These are phyloP conservation scores for Penicillium sp. DNA, from an alignment of 2,329 filamentous ascomycete genomes.

Conservation along the genomic window DNA sequence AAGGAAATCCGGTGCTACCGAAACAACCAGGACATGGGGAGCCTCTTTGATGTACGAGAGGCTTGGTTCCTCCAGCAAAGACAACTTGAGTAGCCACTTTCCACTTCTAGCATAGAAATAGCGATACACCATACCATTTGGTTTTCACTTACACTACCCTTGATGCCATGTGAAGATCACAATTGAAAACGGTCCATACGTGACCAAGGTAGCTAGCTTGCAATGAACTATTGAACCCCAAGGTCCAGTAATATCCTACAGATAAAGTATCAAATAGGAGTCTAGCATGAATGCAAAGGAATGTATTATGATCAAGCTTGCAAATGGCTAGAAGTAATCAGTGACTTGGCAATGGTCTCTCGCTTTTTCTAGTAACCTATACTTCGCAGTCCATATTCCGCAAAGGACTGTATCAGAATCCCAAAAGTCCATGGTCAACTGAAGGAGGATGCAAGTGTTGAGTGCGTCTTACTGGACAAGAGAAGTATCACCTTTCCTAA, in stretches of 20 bases:
- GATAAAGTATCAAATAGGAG: background rate
- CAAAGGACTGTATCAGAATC: background rate
- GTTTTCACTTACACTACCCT: background rate
- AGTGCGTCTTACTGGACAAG: no score
- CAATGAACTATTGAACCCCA: background rate
- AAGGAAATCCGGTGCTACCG: conserved; percentile 46
- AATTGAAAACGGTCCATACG: background rate
- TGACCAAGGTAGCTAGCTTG: background rate
- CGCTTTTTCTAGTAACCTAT: background rate
- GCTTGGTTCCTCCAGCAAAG: conserved; percentile 36
- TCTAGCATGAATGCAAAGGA: background rate
- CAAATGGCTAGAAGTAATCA: background rate
- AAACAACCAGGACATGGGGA: conserved; percentile 49
- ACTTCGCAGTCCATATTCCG: background rate
- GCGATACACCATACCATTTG: background rate
- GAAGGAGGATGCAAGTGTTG: no score
- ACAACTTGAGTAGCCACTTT: conserved; percentile 10
- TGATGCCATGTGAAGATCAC: background rate
- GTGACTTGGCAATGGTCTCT: background rate
- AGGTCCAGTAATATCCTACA: background rate
- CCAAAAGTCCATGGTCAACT: no score
- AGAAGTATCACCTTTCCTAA: no score
- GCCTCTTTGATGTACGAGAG: conserved; percentile 46
- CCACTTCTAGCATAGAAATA: background rate
- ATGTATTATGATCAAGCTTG: no score